phyloP scores from a whole-genome alignment of 371 early-diverging fungal species.

The Mucor circinelloides region DNA sequence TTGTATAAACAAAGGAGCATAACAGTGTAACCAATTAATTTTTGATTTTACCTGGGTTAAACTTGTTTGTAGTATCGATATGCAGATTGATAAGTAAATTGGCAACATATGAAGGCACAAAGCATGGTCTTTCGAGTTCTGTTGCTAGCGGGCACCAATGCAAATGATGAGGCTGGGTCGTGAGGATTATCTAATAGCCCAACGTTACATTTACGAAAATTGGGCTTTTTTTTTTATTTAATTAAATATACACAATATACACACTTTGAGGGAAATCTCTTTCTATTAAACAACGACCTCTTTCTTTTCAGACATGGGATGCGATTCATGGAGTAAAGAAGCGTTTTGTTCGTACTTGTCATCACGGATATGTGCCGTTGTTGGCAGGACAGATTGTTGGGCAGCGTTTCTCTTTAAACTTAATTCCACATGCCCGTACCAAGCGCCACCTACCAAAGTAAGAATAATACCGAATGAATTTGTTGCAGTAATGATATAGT shows the following conservation, averaged over 20 bases:
- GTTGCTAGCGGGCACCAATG: no score
- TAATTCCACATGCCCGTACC: constrained; percentile 32
- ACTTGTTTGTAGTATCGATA: no score
- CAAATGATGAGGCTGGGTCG: neutral
- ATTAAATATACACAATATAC: constrained; percentile 2
- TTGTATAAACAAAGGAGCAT: no score
- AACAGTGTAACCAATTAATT: no score
- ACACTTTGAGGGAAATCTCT: neutral
- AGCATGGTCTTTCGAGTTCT: no score
- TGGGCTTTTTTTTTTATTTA: constrained; percentile 1
- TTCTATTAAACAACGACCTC: neutral
- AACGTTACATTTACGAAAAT: neutral
- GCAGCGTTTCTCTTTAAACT: neutral
- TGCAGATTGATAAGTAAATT: no score
- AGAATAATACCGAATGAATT: constrained; percentile 78
- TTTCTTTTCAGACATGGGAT: neutral
- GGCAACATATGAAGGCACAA: no score
- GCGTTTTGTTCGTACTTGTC: neutral
- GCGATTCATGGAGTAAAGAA: neutral
- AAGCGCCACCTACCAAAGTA: constrained; percentile 79
- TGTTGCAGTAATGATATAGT: constrained; percentile 61
- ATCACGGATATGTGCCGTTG: neutral
- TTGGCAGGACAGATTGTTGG: neutral
- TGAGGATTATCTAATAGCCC: neutral
- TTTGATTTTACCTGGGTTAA: no score